Evolutionary conservation across 2,329 filamentous ascomycete species (phyloP).

Genomic region (Hypoxylon sp.): DNA sequence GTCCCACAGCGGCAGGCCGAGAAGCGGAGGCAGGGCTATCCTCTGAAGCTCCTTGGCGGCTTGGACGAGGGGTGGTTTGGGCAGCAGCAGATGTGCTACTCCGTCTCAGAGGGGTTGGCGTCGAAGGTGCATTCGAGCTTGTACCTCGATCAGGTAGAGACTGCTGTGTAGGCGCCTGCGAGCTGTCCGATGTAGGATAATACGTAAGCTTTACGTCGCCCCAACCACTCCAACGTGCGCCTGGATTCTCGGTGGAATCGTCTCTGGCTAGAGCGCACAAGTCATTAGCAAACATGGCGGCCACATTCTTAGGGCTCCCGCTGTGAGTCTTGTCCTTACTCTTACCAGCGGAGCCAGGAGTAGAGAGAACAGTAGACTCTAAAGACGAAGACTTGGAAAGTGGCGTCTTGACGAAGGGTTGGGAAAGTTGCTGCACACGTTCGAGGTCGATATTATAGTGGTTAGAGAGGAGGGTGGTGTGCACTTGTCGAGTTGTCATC

Average conservation of each 20-base stretch:
- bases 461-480: constrained; percentile 79
- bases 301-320: constrained; percentile 60
- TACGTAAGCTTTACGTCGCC: constrained; percentile 84
- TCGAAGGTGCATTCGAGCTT: constrained; percentile 68
- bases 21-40: constrained; percentile 58
- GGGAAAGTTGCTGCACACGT: constrained; percentile 84
- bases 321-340: constrained; percentile 76
- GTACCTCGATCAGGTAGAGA: constrained; percentile 50
- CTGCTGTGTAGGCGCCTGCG: constrained; percentile 45
- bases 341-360: constrained; percentile 72
- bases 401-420: constrained; percentile 82
- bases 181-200: constrained; percentile 67
- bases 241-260: constrained; percentile 55
- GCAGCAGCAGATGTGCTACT: constrained; percentile 68
- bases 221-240: constrained; percentile 77
- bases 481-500: constrained; percentile 74
- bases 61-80: constrained; percentile 54
- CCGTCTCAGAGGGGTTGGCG: constrained; percentile 81
- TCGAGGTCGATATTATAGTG: constrained; percentile 87
- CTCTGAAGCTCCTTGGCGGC: constrained; percentile 58
- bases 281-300: constrained; percentile 83
- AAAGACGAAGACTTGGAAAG: constrained; percentile 63
- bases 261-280: constrained; percentile 79
- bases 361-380: constrained; percentile 64
- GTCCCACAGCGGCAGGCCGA: constrained; percentile 57